These are phyloP conservation scores for Russula earlei DNA, from an alignment of 768 basidiomycete species.

Conservation along the genomic window DNA sequence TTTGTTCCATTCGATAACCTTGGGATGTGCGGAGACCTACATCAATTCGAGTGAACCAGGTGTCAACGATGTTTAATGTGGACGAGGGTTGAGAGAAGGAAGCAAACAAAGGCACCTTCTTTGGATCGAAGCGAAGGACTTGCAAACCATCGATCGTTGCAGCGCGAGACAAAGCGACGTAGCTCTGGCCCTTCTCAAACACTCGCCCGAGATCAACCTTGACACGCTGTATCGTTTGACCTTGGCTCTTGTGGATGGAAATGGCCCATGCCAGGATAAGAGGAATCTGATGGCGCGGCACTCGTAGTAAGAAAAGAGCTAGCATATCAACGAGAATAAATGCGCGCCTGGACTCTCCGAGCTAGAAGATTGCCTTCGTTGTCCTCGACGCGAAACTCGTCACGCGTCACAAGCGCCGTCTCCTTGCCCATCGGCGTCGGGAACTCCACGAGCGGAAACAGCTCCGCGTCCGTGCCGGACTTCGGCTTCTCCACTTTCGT, in stretches of 20 bases:
- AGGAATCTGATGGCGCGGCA: conserved; percentile 40
- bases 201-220: conserved; percentile 55
- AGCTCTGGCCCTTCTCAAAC: conserved; percentile 53
- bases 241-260: conserved; percentile 72
- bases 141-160: conserved; percentile 45
- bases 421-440: conserved; percentile 35
- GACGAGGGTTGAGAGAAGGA: not conserved
- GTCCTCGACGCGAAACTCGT: conserved; percentile 46
- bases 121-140: conserved; percentile 42
- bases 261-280: conserved; percentile 73
- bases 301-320: not conserved
- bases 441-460: conserved; percentile 41
- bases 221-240: conserved; percentile 59
- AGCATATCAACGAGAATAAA: not conserved
- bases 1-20: conserved; percentile 37
- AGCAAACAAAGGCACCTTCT: conserved; percentile 30
- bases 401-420: conserved; percentile 39
- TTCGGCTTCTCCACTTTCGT: conserved; percentile 22
- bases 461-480: conserved; percentile 29
- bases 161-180: conserved; percentile 44
- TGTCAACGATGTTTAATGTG: not conserved
- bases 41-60: not conserved
- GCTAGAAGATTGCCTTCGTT: conserved; percentile 42
- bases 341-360: conserved; percentile 34
- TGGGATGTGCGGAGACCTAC: conserved; percentile 36